These are phyloP conservation scores for Neurospora sublineolata DNA, from an alignment of 495 filamentous ascomycete species.

Conservation along the genomic window DNA sequence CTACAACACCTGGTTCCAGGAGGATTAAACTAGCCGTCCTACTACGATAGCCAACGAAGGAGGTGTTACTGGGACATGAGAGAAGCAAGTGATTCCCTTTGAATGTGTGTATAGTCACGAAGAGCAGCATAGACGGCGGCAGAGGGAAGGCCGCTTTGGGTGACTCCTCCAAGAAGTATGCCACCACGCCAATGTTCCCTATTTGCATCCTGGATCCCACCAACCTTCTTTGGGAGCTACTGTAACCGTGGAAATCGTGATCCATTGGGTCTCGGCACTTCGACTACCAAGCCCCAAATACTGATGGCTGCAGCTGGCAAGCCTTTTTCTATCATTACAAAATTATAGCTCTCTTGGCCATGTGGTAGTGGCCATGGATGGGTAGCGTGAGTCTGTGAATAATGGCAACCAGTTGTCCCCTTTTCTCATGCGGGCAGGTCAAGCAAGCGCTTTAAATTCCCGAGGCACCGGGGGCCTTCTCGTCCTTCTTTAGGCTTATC, in stretches of 20 bases:
- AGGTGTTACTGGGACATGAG: not conserved
- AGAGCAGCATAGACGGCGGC: slow-evolving; percentile 6
- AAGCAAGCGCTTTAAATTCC: slow-evolving; percentile 34
- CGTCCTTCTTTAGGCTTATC: slow-evolving; percentile 79
- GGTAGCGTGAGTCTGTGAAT: not conserved
- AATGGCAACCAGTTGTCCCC: not conserved
- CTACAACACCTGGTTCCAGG: slow-evolving; percentile 81
- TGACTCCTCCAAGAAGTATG: slow-evolving; percentile 1
- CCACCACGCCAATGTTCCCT: not conserved
- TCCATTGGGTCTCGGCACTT: not conserved
- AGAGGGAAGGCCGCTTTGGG: not conserved
- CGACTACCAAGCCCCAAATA: not conserved
- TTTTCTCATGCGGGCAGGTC: not conserved
- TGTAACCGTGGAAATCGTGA: not conserved
- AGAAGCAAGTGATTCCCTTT: slow-evolving; percentile 1
- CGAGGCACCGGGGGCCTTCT: slow-evolving; percentile 80
- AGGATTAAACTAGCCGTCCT: slow-evolving; percentile 36
- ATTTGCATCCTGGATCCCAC: not conserved
- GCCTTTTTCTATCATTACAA: not conserved
- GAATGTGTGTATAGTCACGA: slow-evolving; percentile 17
- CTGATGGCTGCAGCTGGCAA: not conserved
- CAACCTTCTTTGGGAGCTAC: not conserved
- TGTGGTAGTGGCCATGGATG: not conserved
- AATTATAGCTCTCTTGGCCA: not conserved
- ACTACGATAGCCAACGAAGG: not conserved